Evolutionary conservation across 2,329 filamentous ascomycete genomes (phyloP).

Genomic region (Fusarium newnesense): DNA sequence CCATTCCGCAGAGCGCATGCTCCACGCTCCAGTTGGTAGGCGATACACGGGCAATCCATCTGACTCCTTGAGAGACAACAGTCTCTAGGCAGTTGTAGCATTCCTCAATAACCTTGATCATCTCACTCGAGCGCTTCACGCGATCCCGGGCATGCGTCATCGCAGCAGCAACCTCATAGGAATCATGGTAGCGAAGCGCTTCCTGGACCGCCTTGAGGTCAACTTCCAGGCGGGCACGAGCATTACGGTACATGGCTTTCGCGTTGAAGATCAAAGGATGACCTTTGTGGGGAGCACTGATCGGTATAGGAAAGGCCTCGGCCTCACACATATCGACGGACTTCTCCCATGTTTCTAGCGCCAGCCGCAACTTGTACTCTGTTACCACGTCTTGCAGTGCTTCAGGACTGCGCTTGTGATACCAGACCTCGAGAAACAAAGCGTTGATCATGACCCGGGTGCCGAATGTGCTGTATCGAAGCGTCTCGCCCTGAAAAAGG

Average conservation of each 20-base stretch:
- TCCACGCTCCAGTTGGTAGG: slow-evolving; percentile 99
- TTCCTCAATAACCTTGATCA: slow-evolving; percentile 98
- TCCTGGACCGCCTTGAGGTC: slow-evolving; percentile 97
- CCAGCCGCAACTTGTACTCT: slow-evolving; percentile 95
- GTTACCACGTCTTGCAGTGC: slow-evolving; percentile 96
- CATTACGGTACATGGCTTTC: slow-evolving; percentile 96
- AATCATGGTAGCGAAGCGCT: slow-evolving; percentile 94
- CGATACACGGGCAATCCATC: slow-evolving; percentile 97
- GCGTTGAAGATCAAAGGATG: slow-evolving; percentile 98
- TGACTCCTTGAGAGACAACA: slow-evolving; percentile 90
- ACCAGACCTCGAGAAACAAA: slow-evolving; percentile 97
- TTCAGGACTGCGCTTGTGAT: slow-evolving; percentile 98
- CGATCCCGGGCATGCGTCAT: slow-evolving; percentile 96
- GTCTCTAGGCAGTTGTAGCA: slow-evolving; percentile 99
- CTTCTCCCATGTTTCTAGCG: slow-evolving; percentile 98
- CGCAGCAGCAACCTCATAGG: slow-evolving; percentile 94
- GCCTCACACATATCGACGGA: slow-evolving; percentile 93
- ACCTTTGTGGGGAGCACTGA: slow-evolving; percentile 94
- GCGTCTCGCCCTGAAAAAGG: slow-evolving; percentile 90
- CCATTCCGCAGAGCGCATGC: slow-evolving; percentile 94
- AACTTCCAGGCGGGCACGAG: slow-evolving; percentile 89
- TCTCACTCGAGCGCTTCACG: slow-evolving; percentile 93
- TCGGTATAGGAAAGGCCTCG: slow-evolving; percentile 85
- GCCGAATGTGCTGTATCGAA: slow-evolving; percentile 95
- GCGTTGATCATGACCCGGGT: slow-evolving; percentile 99